phyloP scores from a whole-genome alignment of 1,139 yeast species.

The Saccharomyces hybrid region DNA sequence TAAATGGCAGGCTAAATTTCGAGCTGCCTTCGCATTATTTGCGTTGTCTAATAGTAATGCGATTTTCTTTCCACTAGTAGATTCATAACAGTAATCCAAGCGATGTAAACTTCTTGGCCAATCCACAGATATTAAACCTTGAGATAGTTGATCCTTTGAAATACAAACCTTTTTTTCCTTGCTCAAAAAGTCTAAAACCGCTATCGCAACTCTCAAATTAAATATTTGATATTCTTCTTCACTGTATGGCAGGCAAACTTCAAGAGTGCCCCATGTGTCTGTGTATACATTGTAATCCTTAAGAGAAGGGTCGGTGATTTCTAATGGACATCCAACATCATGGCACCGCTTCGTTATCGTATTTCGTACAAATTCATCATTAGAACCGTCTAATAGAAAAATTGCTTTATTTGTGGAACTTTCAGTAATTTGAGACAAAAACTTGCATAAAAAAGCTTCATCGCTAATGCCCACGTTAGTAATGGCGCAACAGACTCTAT shows the following conservation, averaged over 20 bases:
- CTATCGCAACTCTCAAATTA: constrained; percentile 65
- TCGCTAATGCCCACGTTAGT: constrained; percentile 86
- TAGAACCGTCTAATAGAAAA: constrained; percentile 33
- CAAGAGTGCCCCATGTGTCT: constrained; percentile 33
- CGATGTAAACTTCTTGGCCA: constrained; percentile 65
- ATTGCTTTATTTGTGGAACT: constrained; percentile 63
- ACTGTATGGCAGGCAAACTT: constrained; percentile 40
- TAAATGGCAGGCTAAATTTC: constrained; percentile 48
- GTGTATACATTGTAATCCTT: constrained; percentile 14
- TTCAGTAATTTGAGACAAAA: constrained; percentile 53
- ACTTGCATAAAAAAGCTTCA: constrained; percentile 61
- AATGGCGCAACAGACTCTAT: constrained; percentile 59
- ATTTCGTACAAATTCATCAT: neutral
- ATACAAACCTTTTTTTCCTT: constrained; percentile 13
- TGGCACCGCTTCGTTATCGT: neutral
- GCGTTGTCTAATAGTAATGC: constrained; percentile 76
- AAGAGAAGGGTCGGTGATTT: constrained; percentile 25
- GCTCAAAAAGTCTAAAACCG: constrained; percentile 39
- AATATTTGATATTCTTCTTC: constrained; percentile 61
- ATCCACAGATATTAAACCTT: constrained; percentile 45
- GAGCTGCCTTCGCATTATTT: constrained; percentile 79
- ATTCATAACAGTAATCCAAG: constrained; percentile 25
- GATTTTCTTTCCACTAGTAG: constrained; percentile 14
- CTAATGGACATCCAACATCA: constrained; percentile 19
- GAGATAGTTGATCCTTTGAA: constrained; percentile 33